Percentiles rank a stretch among this genome's conserved stretches.
These are phyloP conservation scores for Rubroboletus satanas DNA, from an alignment of 768 basidiomycete genomes.

Conservation along the genomic window DNA sequence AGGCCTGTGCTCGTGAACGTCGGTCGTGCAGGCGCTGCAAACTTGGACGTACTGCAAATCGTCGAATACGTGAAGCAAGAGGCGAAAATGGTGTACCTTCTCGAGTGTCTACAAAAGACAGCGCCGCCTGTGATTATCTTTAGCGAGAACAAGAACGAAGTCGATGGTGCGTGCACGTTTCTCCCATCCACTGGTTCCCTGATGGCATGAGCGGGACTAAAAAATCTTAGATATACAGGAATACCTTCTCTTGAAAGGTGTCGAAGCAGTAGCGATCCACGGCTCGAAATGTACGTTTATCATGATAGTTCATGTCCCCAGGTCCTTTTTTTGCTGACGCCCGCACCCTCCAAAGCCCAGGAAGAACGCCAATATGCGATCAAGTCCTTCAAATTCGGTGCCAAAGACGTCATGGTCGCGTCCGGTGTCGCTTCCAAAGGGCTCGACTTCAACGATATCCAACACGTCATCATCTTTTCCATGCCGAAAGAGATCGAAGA, in stretches of 20 bases:
- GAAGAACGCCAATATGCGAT: constrained; percentile 99
- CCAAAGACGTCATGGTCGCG: constrained; percentile 99
- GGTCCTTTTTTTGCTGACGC: background rate
- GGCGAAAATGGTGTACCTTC: constrained; percentile 98
- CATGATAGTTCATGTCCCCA: background rate
- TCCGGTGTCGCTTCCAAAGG: constrained; percentile 98
- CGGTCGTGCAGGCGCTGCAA: constrained; percentile 96
- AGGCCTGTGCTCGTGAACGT: constrained; percentile 95
- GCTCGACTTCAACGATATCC: constrained; percentile 97
- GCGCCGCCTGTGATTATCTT: constrained; percentile 97
- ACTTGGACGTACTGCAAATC: constrained; percentile 92
- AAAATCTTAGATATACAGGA: constrained; percentile 87
- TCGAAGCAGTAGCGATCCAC: constrained; percentile 98
- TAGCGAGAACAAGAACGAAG: constrained; percentile 99
- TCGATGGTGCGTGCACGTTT: constrained; percentile 68
- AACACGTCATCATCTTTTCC: constrained; percentile 97
- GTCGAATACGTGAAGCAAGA: constrained; percentile 99
- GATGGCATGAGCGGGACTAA: background rate
- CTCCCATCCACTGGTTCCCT: background rate
- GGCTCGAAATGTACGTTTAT: constrained; percentile 81
- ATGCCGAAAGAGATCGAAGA: constrained; percentile 99
- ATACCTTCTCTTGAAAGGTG: constrained; percentile 92
- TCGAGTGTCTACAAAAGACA: constrained; percentile 98
- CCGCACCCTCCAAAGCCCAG: constrained; percentile 56
- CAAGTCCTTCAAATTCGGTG: constrained; percentile 94